A percentile compares a stretch with the other conserved stretches of the same genome.
Evolutionary conservation across 495 filamentous ascomycete species (phyloP).

Genomic region (Neurospora sp.): DNA sequence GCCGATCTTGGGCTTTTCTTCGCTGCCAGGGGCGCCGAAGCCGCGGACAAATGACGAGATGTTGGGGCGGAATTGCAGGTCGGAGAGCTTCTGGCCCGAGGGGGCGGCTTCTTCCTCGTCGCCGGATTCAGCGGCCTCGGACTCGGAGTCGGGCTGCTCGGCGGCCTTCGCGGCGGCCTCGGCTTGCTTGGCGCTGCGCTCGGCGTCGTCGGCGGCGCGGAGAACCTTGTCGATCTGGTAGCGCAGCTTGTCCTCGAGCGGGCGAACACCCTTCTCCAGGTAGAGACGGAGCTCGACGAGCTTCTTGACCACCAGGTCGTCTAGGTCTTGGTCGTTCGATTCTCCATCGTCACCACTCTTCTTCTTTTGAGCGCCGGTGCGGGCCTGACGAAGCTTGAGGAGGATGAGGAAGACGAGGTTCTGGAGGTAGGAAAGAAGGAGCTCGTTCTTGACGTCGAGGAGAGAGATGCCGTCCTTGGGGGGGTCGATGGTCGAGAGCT

Average conservation of each 20-base stretch:
- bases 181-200: slow-evolving; percentile 24
- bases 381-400: slow-evolving; percentile 60
- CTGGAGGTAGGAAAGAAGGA: slow-evolving; percentile 90
- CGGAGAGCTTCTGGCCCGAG: no score
- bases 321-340: slow-evolving; percentile 14
- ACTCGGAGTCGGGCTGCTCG: neutral
- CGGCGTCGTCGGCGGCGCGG: slow-evolving; percentile 70
- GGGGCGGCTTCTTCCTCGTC: no score
- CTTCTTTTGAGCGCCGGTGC: slow-evolving; percentile 23
- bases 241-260: slow-evolving; percentile 74
- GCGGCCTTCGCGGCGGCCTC: slow-evolving; percentile 22
- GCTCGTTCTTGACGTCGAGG: slow-evolving; percentile 87
- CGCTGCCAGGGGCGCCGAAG: no score
- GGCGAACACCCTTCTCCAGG: slow-evolving; percentile 80
- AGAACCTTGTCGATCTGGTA: slow-evolving; percentile 89
- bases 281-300: slow-evolving; percentile 78
- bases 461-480: slow-evolving; percentile 85
- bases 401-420: slow-evolving; percentile 85
- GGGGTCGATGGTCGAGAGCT: slow-evolving; percentile 43
- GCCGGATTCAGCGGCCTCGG: no score
- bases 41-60: no score
- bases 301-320: slow-evolving; percentile 58
- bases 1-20: no score
- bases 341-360: slow-evolving; percentile 12
- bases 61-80: no score